Percentiles rank a stretch among this genome's conserved stretches.
phyloP scores from a whole-genome alignment of 148 eudicot genomes.

The Vaccinium vitisidaea region DNA sequence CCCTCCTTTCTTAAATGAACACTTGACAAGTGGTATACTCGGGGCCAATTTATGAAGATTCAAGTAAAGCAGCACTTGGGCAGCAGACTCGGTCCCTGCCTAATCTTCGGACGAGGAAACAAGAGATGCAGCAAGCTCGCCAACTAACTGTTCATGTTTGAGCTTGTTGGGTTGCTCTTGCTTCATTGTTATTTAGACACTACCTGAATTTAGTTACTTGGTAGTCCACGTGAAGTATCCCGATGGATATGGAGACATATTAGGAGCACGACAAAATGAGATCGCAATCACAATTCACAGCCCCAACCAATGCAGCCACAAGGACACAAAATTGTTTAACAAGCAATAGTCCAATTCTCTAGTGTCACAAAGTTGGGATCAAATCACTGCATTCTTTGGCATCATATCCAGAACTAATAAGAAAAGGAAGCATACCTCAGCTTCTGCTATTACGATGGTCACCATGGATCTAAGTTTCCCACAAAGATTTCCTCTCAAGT shows the following conservation, averaged over 20 bases:
- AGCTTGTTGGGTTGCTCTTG: too few relatives aligned
- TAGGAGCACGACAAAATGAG: conserved; percentile 8
- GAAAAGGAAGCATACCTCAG: conserved; percentile 57
- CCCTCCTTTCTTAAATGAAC: background rate
- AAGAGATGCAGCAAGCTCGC: too few relatives aligned
- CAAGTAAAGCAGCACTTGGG: conserved; percentile 1
- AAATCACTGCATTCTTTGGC: background rate
- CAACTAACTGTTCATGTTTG: too few relatives aligned
- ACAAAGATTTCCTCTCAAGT: conserved; percentile 56
- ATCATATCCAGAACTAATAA: background rate
- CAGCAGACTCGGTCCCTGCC: background rate
- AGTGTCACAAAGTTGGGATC: background rate
- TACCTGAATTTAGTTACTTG: too few relatives aligned
- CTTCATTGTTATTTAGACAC: too few relatives aligned
- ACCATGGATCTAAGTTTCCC: conserved; percentile 63
- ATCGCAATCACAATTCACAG: background rate
- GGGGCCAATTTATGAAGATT: background rate
- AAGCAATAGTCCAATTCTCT: background rate
- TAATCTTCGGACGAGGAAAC: too few relatives aligned
- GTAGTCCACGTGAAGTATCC: too few relatives aligned
- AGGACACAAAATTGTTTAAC: background rate
- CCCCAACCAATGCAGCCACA: background rate
- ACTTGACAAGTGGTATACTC: background rate
- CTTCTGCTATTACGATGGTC: conserved; percentile 71
- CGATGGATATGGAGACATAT: background rate